A percentile compares a stretch with the other conserved stretches of the same genome.
Conservation (phyloP, 2,329 filamentous ascomycete genomes). For the Curvularia eragrostidis region DNA sequence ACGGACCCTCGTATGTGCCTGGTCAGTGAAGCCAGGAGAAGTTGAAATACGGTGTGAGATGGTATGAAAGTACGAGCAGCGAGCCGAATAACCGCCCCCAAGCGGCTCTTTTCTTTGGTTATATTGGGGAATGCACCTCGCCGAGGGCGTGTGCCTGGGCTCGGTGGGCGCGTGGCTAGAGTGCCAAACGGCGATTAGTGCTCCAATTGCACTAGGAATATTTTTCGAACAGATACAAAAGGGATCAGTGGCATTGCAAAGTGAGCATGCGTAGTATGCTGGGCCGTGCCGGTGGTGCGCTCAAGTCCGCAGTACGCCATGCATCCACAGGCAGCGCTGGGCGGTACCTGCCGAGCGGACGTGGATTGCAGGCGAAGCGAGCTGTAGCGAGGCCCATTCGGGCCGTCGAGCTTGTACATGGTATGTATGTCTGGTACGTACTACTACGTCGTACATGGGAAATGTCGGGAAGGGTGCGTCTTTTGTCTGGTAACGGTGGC, state of each 20-base stretch:
- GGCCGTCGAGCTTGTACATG: constrained; percentile 16
- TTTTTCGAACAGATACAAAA: background rate
- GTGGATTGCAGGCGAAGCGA: background rate
- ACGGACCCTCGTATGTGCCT: background rate
- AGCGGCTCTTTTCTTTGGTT: constrained; percentile 4
- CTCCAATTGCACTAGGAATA: background rate
- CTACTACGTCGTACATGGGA: no score
- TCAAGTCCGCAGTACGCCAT: background rate
- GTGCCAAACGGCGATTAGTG: background rate
- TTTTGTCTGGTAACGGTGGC: constrained; percentile 6
- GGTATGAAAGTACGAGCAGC: background rate
- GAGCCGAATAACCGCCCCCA: background rate
- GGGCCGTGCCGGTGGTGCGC: background rate
- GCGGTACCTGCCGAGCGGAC: background rate
- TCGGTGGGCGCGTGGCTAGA: background rate
- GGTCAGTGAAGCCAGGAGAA: background rate
- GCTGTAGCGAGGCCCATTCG: constrained; percentile 11
- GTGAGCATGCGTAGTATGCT: background rate
- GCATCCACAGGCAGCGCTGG: background rate
- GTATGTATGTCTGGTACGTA: no score
- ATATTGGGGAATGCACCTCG: constrained; percentile 9
- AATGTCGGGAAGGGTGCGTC: constrained; percentile 5
- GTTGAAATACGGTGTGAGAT: background rate
- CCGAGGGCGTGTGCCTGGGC: background rate
- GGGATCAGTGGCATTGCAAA: background rate